A percentile compares a stretch with the other conserved stretches of the same genome.
Evolutionary conservation across 352 stramenopile species (phyloP).

Genomic region (Phytophthora sp.): DNA sequence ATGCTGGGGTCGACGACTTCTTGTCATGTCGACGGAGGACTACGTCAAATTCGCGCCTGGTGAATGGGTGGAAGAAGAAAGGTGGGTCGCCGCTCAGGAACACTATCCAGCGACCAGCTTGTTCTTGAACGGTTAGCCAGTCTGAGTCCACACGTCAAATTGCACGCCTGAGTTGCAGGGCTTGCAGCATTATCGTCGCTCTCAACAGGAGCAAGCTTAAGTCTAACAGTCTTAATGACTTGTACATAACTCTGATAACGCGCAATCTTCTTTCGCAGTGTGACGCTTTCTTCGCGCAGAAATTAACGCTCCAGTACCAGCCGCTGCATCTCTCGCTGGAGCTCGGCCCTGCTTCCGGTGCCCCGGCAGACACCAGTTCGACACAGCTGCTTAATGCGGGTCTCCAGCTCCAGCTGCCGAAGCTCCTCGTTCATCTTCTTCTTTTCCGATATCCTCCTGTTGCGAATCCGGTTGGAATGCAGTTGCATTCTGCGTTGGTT

Average conservation of each 20-base stretch:
- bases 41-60: background rate
- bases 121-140: background rate
- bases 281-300: background rate
- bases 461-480: conserved; percentile 35
- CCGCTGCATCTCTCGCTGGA: background rate
- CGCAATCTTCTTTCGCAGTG: background rate
- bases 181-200: too few species aligned
- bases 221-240: background rate
- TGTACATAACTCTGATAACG: background rate
- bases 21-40: background rate
- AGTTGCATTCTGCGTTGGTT: conserved; percentile 34
- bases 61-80: background rate
- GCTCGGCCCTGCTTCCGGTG: too few species aligned
- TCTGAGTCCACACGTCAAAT: background rate
- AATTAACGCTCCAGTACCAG: background rate
- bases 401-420: conserved; percentile 22
- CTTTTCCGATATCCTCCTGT: conserved; percentile 25
- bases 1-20: background rate
- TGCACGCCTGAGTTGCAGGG: too few species aligned
- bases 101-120: background rate
- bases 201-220: background rate
- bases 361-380: too few species aligned
- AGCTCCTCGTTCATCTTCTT: conserved; percentile 25
- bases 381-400: too few species aligned
- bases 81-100: background rate